These are phyloP conservation scores for Wickerhamomyces hampshirensis DNA, from an alignment of 805 yeast species.

Conservation along the genomic window DNA sequence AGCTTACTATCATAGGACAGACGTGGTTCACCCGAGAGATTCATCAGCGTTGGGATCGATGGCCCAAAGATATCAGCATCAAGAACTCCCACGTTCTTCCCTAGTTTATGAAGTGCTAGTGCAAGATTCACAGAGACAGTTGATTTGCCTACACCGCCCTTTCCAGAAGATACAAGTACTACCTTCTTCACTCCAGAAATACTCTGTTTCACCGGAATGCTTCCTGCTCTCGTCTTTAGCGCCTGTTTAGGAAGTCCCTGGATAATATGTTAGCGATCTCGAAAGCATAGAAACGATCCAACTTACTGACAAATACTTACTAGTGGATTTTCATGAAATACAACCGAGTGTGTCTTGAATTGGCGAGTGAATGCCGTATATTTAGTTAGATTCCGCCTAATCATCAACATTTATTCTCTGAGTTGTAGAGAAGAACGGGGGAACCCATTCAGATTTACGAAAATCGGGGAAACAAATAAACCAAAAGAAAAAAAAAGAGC, in stretches of 20 bases:
- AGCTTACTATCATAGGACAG: conserved; percentile 47
- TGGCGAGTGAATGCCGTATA: not conserved
- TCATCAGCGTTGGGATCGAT: conserved; percentile 67
- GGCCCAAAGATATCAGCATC: conserved; percentile 89
- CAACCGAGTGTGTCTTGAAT: not conserved
- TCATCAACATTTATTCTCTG: too few species aligned
- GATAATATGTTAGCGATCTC: not conserved
- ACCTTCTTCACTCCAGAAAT: conserved; percentile 61
- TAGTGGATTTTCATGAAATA: conserved; percentile 46
- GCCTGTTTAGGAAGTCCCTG: conserved; percentile 20
- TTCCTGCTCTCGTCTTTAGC: conserved; percentile 22
- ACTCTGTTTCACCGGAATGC: conserved; percentile 44
- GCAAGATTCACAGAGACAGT: conserved; percentile 68
- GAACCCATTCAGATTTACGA: too few species aligned
- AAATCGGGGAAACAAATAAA: too few species aligned
- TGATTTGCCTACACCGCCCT: conserved; percentile 88
- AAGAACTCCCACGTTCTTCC: conserved; percentile 59
- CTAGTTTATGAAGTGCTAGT: conserved; percentile 47
- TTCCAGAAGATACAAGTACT: conserved; percentile 66
- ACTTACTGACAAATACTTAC: conserved; percentile 33
- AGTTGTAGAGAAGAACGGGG: too few species aligned
- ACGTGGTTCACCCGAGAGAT: conserved; percentile 67
- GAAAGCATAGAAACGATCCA: not conserved
- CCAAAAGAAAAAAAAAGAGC: too few species aligned
- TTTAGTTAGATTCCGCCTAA: too few species aligned